Conservation (phyloP, 1,284 basidiomycete genomes). For the Ustilago xerochloae region DNA sequence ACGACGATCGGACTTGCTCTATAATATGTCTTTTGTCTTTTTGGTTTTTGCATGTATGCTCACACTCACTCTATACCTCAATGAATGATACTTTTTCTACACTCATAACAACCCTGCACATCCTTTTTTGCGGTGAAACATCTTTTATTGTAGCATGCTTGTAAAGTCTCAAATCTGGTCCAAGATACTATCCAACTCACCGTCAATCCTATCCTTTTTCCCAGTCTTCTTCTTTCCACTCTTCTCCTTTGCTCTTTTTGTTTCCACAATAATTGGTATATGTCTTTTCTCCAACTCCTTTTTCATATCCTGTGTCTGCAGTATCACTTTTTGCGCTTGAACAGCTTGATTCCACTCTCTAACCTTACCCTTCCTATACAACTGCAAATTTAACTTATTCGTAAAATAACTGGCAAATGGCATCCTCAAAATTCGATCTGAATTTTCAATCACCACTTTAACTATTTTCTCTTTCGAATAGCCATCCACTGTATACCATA, state of each 20-base stretch:
- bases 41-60: background rate
- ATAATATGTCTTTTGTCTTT: background rate
- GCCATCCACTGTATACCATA: conserved; percentile 58
- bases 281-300: background rate
- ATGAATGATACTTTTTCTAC: background rate
- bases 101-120: background rate
- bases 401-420: conserved; percentile 62
- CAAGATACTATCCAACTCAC: conserved; percentile 49
- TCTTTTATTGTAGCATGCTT: background rate
- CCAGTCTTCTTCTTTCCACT: conserved; percentile 17
- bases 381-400: conserved; percentile 52
- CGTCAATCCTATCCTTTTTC: conserved; percentile 37
- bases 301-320: background rate
- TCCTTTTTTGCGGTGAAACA: background rate
- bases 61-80: background rate
- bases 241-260: conserved; percentile 10
- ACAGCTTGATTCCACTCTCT: conserved; percentile 55
- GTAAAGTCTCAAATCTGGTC: conserved; percentile 21
- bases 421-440: conserved; percentile 45
- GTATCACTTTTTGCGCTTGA: conserved; percentile 4
- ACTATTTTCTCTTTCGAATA: conserved; percentile 52
- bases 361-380: conserved; percentile 54
- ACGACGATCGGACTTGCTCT: conserved; percentile 14
- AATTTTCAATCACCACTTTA: conserved; percentile 25
- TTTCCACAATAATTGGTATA: conserved; percentile 21